Evolutionary conservation across 768 basidiomycete species (phyloP), one percentile per base, ranked within the genome.

Genomic region (Russula ochroleuca): DNA sequence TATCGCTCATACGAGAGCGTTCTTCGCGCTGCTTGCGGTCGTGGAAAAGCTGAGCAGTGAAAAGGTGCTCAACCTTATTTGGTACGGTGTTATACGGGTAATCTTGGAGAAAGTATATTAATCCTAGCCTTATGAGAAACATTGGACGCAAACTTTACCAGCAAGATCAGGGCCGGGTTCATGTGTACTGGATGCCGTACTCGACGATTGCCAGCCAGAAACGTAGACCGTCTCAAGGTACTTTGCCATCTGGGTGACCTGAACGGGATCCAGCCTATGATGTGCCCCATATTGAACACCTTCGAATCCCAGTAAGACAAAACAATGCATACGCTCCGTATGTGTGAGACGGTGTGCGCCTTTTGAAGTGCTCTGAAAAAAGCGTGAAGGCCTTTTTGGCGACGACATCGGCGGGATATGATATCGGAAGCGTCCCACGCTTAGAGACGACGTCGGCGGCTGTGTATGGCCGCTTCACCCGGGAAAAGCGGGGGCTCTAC

Each of bases 51-150:
- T 98, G 97, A 0, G 97, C 96, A 81, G 89, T 84, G 84, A 98
- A 98, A 58, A 98, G 82, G 67, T 98, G 97, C 74, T 98, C 93
- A 67, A 98, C 97, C 81, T 98, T 98, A 82, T 92, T 93, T 2
- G 97, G 97, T 1, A 98, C 96, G 23, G 97, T 98, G 80, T 98
- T 98, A 55, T 91, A 96, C 2, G 97, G 97, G 77, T 98, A 98
- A 75, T 98, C 95, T 93, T 62, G 0, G 23, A 48, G 23, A 38
- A n/a, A n/a, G n/a, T n/a, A 21, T 13, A 33, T 64, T 25, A 17
- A 31, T 69, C 48, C 63, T 41, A 21, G 13, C 1, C 31, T 37
- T 15, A 7, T 21, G 21, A 8, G 19, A 2, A 10, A 11, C n/a
- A n/a, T n/a, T 31, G 17, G 38, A 55, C 17, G 47, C 23, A 21